A percentile compares a stretch with the other conserved stretches of the same genome.
Conservation (phyloP, 2,329 filamentous ascomycete species). For the Claviceps citrina region DNA sequence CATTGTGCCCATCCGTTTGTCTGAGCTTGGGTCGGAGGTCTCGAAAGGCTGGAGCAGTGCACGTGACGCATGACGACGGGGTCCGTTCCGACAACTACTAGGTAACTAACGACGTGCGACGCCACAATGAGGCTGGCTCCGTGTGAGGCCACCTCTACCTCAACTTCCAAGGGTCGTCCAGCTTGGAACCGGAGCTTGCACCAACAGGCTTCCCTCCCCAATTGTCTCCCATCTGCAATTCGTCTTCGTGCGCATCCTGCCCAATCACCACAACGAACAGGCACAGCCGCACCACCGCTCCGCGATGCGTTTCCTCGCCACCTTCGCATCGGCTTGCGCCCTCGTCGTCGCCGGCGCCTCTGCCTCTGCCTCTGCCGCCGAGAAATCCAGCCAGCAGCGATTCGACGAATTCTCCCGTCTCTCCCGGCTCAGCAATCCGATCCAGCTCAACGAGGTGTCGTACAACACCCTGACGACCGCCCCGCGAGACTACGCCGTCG, state of each 20-base stretch:
- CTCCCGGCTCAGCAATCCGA: conserved; percentile 45
- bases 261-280: conserved; percentile 7
- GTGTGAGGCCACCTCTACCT: neutral
- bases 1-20: too few relatives aligned
- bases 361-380: conserved; percentile 48
- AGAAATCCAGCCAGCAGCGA: conserved; percentile 46
- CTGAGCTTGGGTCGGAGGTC: too few relatives aligned
- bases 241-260: neutral
- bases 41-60: too few relatives aligned
- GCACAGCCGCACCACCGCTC: conserved; percentile 5
- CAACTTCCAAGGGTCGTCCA: too few relatives aligned
- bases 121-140: neutral
- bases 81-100: too few relatives aligned
- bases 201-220: conserved; percentile 1
- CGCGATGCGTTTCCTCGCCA: conserved; percentile 54
- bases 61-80: too few relatives aligned
- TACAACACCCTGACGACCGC: conserved; percentile 62
- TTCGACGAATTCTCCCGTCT: conserved; percentile 59
- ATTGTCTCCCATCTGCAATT: neutral
- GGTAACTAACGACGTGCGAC: too few relatives aligned
- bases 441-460: conserved; percentile 62
- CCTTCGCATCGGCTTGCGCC: conserved; percentile 48
- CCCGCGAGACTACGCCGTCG: conserved; percentile 71
- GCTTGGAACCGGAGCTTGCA: conserved; percentile 8
- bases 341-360: conserved; percentile 43